Evolutionary conservation across 176 grass and related monocot species (phyloP), one percentile per base, ranked within the genome.

Genomic region (Raddia distichophylla): DNA sequence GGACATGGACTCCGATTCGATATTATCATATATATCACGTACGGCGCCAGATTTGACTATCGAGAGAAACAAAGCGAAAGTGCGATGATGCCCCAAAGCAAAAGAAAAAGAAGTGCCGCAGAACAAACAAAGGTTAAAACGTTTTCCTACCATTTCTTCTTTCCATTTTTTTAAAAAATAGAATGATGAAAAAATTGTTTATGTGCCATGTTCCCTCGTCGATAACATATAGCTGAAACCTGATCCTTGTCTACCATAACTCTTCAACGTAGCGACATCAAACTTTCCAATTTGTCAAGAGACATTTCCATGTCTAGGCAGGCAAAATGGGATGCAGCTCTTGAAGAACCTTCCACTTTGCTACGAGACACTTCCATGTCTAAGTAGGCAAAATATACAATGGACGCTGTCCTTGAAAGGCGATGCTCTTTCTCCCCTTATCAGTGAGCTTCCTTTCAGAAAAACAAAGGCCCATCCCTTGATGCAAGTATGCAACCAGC

Each of bases 21-120:
- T 45, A 55, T 44, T 89, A 86, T 81, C 83, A 73, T 82, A 58
- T 86, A 73, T 82, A 58, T 86, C 78, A 73, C 15, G 64, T 56
- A 81, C 44, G 65, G 83, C 10, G 27, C 18, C 13, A 67, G 52
- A 86, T 71, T 77, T 75, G 63, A 83, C 74, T 43, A 27, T 4
- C 10, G 53, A 17, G 37, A 76, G 82, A 69, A 64, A 60, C 43
- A n/a, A 50, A 76, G 49, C 9, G 67, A 27, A 27, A 50, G 32
- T 15, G 49, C 7, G 53, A 55, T 42, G 52, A 45, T 8, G 68
- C 18, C 13, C 79, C 62, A 69, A 69, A 8, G 71, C 20, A 63
- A 52, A 58, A 67, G 68, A 8, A 76, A 34, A 63, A 45, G 50
- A 67, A 60, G 34, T 44, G 57, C 71, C 45, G 65, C 49, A 73